Conservation (phyloP, 805 yeast species). For the Starmerella gropengiesseri region DNA sequence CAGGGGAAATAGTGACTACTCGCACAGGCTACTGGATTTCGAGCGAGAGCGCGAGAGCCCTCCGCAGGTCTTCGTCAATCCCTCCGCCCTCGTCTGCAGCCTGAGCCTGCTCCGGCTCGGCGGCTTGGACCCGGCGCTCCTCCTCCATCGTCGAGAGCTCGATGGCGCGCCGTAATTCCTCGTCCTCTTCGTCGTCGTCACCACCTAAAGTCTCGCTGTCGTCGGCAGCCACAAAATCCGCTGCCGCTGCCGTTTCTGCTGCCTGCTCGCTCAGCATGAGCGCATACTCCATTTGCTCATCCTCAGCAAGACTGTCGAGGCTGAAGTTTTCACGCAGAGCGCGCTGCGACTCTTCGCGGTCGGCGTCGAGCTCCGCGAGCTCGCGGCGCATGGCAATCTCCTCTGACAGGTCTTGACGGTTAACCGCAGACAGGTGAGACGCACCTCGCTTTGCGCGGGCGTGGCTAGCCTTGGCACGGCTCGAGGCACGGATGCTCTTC, state of each 20-base stretch:
- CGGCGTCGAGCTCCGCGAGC: constrained; percentile 23
- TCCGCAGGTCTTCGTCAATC: constrained; percentile 16
- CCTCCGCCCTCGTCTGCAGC: not conserved
- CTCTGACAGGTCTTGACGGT: constrained; percentile 20
- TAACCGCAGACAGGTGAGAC: not conserved
- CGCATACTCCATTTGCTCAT: constrained; percentile 29
- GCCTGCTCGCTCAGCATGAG: constrained; percentile 26
- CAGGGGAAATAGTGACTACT: not conserved
- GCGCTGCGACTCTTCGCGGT: constrained; percentile 15
- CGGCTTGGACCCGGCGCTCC: not conserved
- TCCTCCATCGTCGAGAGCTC: constrained; percentile 18
- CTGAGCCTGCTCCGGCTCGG: not conserved
- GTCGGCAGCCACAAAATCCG: not conserved
- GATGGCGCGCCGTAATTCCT: constrained; percentile 24
- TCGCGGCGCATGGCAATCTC: constrained; percentile 24
- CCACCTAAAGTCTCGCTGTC: not conserved
- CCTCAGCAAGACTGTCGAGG: constrained; percentile 24
- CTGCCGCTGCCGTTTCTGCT: not conserved
- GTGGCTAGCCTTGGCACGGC: not conserved
- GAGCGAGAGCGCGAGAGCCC: constrained; percentile 13
- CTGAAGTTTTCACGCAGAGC: constrained; percentile 15
- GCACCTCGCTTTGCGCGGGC: not conserved
- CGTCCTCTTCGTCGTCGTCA: constrained; percentile 17
- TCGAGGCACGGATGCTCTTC: not conserved
- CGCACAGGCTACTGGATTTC: not conserved